Base-by-base conservation (phyloP, 768 basidiomycete genomes). In the Amanita fuliginea region DNA sequence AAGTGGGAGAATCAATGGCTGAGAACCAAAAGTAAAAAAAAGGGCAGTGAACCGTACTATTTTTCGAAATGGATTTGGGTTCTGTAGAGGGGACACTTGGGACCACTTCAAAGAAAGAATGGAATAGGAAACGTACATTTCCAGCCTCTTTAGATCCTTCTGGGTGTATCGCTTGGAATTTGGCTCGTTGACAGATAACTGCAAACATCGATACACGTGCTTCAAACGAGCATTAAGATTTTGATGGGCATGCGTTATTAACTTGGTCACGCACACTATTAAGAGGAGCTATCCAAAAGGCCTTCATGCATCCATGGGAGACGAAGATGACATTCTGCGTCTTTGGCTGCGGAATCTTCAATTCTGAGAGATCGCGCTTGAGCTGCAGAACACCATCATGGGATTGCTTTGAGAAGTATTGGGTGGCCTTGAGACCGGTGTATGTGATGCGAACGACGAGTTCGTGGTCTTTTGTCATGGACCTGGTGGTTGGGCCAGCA, bases 221-320 rank as follows among this genome's bases (percentile, higher is more conserved):
- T 48, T 18, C 14, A 34, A 21, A 33, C 1, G 19, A 32, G 9
- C 0, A 11, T n/a, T 32, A 34, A 19, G 34, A 33, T 8, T 28
- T 28, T 43, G 42, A 43, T 43, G n/a, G 22, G 8, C 22, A 35
- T 6, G 19, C 26, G n/a, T 19, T n/a, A 34, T 13, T 1, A 35
- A 6, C 0, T 3, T 46, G 10, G 6, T 21, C 22, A 43, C 49
- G 41, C 16, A 50, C 49, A 7, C 46, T 47, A 26, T 35, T 30
- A 10, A 24, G 26, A 9, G 49, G 21, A 18, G 19, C 24, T 16
- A 50, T 43, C 49, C 49, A 50, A 50, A 50, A 30, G 2, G 49
- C 40, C 14, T 21, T n/a, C 40, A 50, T 42, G 33, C 49, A 43
- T 8, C 49, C 49, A 43, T 50, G 34, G 18, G 41, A 40, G 22